Base-by-base conservation (phyloP, 352 stramenopile species). In the Pythium utonaiense region DNA sequence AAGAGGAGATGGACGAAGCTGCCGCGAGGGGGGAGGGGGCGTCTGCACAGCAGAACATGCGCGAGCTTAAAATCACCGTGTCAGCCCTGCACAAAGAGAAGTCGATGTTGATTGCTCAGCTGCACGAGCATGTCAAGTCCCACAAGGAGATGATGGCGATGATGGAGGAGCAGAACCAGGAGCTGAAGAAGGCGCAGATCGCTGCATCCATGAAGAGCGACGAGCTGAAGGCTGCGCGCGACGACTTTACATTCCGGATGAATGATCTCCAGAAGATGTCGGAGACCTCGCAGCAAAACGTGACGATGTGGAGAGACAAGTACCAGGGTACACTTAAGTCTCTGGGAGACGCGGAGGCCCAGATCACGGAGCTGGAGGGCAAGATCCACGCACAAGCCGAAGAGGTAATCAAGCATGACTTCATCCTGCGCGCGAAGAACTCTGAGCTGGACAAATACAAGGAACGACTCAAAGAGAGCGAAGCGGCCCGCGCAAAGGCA, bases 41-140 rank as follows among this genome's bases (percentile, higher is more conserved):
- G n/a, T 53, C 62, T 19, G 22, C 48, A n/a, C 53, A 75, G 31
- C 56, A 64, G 33, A 59, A 77, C 27, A 31, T 83, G 14, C 68
- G 64, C 2, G 75, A 88, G 34, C 60, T 91, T 22, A 77, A 69
- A 36, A 75, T 63, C 17, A 80, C 73, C 10, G 71, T 88, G 6
- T 74, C 86, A 0, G 72, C 73, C 9, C 61, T 89, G 17, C 74
- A 83, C 59, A 86, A 77, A 40, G 81, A 91, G 60, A 89, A 89
- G 27, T 58, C 62, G 2, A 70, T 79, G 55, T 63, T 88, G n/a
- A 56, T 80, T 12, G 57, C 33, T n/a, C 81, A 91, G 45, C 49
- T 89, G 13, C 68, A 87, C 28, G 81, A 88, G 31, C 77, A 83
- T n/a, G 42, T 82, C 21, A 69, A 69, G 13, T 50, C 69, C 27